A percentile compares a stretch with the other conserved stretches of the same genome.
Evolutionary conservation across 208 protist species (phyloP).

Genomic region (Acanthamoeba healyi): DNA sequence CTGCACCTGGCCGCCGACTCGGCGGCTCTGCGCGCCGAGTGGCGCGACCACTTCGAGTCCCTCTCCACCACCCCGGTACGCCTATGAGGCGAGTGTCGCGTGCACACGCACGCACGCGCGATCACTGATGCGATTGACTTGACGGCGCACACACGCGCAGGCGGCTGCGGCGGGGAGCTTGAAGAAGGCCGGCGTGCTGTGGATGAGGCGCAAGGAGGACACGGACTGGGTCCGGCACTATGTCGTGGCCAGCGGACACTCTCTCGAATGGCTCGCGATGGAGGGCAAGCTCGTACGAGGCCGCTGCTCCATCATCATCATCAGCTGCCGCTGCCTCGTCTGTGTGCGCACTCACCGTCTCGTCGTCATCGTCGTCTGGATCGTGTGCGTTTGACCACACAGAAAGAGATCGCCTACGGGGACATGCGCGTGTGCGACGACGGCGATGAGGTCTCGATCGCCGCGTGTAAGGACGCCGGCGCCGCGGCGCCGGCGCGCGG

Average conservation of each 20-base stretch:
- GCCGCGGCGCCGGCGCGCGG: no score
- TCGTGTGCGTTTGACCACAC: no score
- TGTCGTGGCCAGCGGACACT: background rate
- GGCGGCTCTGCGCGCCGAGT: background rate
- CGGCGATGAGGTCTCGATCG: no score
- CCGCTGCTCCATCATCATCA: background rate
- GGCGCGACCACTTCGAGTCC: slow-evolving; percentile 34
- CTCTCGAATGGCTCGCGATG: background rate
- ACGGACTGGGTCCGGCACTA: background rate
- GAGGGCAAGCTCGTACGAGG: background rate
- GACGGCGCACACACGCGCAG: no score
- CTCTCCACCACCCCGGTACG: background rate
- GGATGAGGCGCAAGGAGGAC: slow-evolving; percentile 8
- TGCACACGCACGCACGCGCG: no score
- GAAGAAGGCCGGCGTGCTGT: background rate
- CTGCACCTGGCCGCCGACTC: slow-evolving; percentile 33
- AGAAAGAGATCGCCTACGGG: background rate
- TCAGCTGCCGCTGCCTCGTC: no score
- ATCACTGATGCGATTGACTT: no score
- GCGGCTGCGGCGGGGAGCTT: background rate
- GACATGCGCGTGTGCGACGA: background rate
- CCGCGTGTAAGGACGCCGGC: background rate
- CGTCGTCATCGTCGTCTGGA: no score
- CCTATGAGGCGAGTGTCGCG: no score
- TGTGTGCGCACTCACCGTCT: no score